Base-by-base conservation (phyloP, 441 rosid species). In the Erysimum cheiri region DNA sequence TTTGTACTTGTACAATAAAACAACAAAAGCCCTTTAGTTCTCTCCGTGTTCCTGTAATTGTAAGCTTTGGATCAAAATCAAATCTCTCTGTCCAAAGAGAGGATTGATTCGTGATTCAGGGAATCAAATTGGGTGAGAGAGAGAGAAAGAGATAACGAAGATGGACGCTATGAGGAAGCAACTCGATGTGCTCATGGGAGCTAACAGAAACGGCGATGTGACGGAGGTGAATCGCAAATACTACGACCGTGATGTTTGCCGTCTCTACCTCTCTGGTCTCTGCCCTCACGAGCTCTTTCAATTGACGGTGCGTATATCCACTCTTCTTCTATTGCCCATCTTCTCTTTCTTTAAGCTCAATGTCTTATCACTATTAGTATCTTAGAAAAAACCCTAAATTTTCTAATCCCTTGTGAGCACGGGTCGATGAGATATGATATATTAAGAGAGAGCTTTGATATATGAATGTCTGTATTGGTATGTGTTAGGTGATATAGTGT, bases 241-340 rank as follows among this genome's bases (percentile, higher is more conserved):
- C 84, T 88, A 85, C 88, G 99, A 95, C 83, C 98, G 98, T 31
- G 99, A 95, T 77, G 98, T 92, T 57, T 95, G 99, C 70, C 99
- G 99, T 75, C 85, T 92, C 87, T 89, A 57, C 81, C 71, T 95
- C 44, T 95, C 93, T 65, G 99, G 98, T 67, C 99, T 92, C 37
- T 95, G 99, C 76, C 99, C 98, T 67, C 99, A 95, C 81, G 99
- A 95, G 79, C 97, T 95, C 74, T 95, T 95, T 67, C 99, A 95
- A 80, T 76, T 95, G 65, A 95, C 99, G 74, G 99, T 95, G 79
- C 11, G 35, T 49, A 0, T 59, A 12, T 0, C 1, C 14, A 24
- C 24, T 19, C 37, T 60, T 44, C 47, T 49, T 62, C 65, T 26
- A 17, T 31, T 31, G 9, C 49, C 41, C 62, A 53, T 44, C 6